Evolutionary conservation across 2,329 filamentous ascomycete genomes (phyloP), one percentile per base, ranked within the genome.

Genomic region (Epichloe elymi): DNA sequence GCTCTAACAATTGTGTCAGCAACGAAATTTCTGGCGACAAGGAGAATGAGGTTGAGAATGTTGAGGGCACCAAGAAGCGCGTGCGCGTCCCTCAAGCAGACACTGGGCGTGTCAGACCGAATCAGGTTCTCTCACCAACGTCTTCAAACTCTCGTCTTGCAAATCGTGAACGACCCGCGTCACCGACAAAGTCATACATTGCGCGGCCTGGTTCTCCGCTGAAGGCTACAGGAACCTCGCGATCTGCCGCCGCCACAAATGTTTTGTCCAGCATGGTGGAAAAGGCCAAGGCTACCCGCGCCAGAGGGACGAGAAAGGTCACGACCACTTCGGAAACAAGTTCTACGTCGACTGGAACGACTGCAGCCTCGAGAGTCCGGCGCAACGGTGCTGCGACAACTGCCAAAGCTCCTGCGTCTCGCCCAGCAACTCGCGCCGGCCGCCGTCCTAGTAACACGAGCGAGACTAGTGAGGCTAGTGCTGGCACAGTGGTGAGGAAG

Each of bases 41-140:
- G 67, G 88, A 94, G 63, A 94, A 93, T 61, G 79, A 80, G 46
- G 68, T 74, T 43, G 72, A 71, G 23, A 67, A 67, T 54, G 68
- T 71, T 54, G 78, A 84, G 20, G 83, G 83, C 56, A 80, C 83
- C 3, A 91, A 91, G 73, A 90, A 89, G 69, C 74, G 68, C 59
- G 66, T 70, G 15, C 76, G 74, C 43, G 65, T 67, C 11, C 11
- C 67, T 51, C 72, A 67, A 19, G 70, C 69, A 53, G 72, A 69
- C 26, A 55, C 65, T 55, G 59, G 68, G 57, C 53, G 54, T 46
- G 59, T 67, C 40, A 63, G 63, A 56, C 66, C 78, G 54, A 69
- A 74, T 47, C 75, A 85, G 64, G 77, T 94, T 38, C 74, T 95
- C 3, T 95, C 89, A 1, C 88, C 88, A 2, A 85, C 86, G 49